Percentiles rank a stretch among this genome's conserved stretches.
Evolutionary conservation across 345 rosid species (phyloP).

Genomic region (Reutealis trisperma): DNA sequence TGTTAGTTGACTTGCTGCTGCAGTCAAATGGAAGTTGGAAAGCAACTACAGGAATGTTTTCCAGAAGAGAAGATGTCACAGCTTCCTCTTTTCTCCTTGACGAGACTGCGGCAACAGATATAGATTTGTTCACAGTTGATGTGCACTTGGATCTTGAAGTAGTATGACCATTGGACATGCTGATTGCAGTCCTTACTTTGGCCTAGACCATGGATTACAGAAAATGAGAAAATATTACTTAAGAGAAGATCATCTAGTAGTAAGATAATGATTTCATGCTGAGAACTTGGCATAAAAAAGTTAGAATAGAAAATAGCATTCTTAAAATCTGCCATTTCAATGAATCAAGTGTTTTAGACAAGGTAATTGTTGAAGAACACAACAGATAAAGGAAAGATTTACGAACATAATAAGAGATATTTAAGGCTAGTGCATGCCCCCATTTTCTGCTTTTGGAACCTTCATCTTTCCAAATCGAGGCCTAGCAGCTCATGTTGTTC

Average conservation of each 20-base stretch:
- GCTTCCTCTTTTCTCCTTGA: constrained; percentile 35
- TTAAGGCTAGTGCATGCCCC: not conserved
- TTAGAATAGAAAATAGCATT: not conserved
- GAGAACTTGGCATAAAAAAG: not conserved
- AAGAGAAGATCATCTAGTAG: not conserved
- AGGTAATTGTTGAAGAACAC: not conserved
- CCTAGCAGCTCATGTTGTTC: too few relatives aligned
- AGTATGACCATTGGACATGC: constrained; percentile 38
- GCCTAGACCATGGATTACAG: constrained; percentile 38
- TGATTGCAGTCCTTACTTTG: constrained; percentile 26
- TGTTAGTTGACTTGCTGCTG: constrained; percentile 26
- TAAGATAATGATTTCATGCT: not conserved
- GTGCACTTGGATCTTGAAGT: constrained; percentile 37
- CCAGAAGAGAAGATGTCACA: constrained; percentile 32
- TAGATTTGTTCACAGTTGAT: constrained; percentile 29
- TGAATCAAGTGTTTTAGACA: not conserved
- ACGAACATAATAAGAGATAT: not conserved
- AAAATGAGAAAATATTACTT: constrained; percentile 10
- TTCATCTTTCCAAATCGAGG: too few relatives aligned
- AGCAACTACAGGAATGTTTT: constrained; percentile 34
- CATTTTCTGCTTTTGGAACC: too few relatives aligned
- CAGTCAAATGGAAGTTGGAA: constrained; percentile 33
- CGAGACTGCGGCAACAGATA: constrained; percentile 32
- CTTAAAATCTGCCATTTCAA: not conserved
- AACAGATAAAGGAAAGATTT: not conserved